phyloP scores from a whole-genome alignment of 2,329 filamentous ascomycete genomes.

The Xylariaceae sp. region DNA sequence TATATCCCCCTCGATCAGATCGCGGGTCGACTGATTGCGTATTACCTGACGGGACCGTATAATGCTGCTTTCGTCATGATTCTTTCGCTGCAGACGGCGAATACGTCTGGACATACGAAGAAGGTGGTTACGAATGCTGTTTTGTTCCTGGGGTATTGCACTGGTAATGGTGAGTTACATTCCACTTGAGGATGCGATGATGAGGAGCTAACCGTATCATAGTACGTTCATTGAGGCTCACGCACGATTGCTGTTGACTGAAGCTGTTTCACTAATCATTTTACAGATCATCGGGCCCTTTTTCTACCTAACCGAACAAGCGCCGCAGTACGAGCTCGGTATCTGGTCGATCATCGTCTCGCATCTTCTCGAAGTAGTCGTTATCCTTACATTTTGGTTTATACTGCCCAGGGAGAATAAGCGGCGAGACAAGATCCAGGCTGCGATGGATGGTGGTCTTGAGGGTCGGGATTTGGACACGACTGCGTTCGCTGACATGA shows the following conservation, averaged over 20 bases:
- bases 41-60: constrained; percentile 51
- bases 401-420: constrained; percentile 46
- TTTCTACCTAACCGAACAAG: constrained; percentile 47
- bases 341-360: constrained; percentile 54
- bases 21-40: constrained; percentile 46
- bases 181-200: not conserved
- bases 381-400: constrained; percentile 42
- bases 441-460: constrained; percentile 31
- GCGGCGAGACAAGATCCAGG: constrained; percentile 43
- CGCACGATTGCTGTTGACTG: not conserved
- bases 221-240: constrained; percentile 6
- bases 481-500: constrained; percentile 49
- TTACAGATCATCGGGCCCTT: constrained; percentile 45
- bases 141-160: constrained; percentile 49
- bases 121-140: constrained; percentile 56
- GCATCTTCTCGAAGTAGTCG: constrained; percentile 47
- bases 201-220: not conserved
- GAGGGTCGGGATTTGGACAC: constrained; percentile 43
- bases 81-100: constrained; percentile 36
- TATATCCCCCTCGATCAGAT: constrained; percentile 41
- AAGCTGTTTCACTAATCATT: constrained; percentile 7
- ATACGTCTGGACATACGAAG: constrained; percentile 50
- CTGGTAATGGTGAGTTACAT: constrained; percentile 37
- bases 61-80: constrained; percentile 49
- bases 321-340: constrained; percentile 44